phyloP scores from a whole-genome alignment of 768 basidiomycete species.

The Astraeus odoratus region DNA sequence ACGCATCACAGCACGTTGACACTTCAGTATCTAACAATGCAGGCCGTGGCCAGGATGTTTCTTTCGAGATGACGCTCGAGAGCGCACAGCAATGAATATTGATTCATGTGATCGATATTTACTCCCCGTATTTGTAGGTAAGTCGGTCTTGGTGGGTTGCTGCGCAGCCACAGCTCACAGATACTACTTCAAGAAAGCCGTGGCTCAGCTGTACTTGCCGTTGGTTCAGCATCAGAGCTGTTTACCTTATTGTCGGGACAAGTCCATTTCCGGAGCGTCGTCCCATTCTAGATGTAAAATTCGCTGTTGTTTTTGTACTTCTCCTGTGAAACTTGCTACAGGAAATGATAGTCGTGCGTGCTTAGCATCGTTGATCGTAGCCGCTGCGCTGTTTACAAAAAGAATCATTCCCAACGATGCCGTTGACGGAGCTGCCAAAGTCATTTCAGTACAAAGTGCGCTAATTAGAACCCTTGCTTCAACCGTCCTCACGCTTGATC shows the following conservation, averaged over 20 bases:
- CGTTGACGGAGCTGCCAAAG: slow-evolving; percentile 21
- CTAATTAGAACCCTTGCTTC: slow-evolving; percentile 26
- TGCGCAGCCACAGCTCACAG: slow-evolving; percentile 11
- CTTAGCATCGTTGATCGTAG: slow-evolving; percentile 12
- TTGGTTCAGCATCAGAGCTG: neutral
- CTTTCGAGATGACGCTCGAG: slow-evolving; percentile 15
- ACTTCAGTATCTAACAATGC: slow-evolving; percentile 13
- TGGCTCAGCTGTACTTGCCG: slow-evolving; percentile 1
- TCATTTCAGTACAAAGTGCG: slow-evolving; percentile 27
- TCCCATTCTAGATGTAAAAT: slow-evolving; percentile 19
- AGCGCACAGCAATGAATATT: slow-evolving; percentile 19
- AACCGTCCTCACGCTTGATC: slow-evolving; percentile 23
- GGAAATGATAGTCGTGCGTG: slow-evolving; percentile 16
- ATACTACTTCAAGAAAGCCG: slow-evolving; percentile 13
- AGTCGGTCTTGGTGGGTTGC: slow-evolving; percentile 9
- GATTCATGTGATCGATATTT: slow-evolving; percentile 7
- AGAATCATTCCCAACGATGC: neutral
- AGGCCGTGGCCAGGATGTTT: slow-evolving; percentile 14
- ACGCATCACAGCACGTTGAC: slow-evolving; percentile 18
- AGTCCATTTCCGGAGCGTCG: slow-evolving; percentile 5
- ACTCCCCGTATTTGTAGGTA: slow-evolving; percentile 19
- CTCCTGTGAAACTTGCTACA: slow-evolving; percentile 14
- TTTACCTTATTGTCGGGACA: slow-evolving; percentile 12
- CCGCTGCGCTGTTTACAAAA: slow-evolving; percentile 8
- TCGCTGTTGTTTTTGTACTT: slow-evolving; percentile 21